A percentile compares a stretch with the other conserved stretches of the same genome.
phyloP scores from a whole-genome alignment of 208 protist species.

The Leishmania guyanensis region DNA sequence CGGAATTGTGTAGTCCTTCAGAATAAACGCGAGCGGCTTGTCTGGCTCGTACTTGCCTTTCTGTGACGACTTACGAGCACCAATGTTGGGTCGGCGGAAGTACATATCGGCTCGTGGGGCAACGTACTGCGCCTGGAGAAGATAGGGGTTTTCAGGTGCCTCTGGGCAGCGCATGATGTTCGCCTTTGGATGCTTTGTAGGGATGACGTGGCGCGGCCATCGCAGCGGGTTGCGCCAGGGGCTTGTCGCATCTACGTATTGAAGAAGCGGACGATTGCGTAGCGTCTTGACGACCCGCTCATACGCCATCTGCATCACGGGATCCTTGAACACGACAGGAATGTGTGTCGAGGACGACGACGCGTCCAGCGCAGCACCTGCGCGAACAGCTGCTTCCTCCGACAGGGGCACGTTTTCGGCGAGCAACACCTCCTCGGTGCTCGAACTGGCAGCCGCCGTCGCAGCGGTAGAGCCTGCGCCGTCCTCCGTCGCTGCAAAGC shows the following conservation, averaged over 20 bases:
- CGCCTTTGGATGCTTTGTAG: conserved; percentile 79
- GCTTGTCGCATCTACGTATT: conserved; percentile 75
- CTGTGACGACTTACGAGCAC: conserved; percentile 43
- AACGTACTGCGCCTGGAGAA: conserved; percentile 82
- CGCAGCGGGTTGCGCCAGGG: conserved; percentile 88
- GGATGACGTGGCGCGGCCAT: conserved; percentile 81
- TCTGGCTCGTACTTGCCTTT: conserved; percentile 89
- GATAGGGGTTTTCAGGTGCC: conserved; percentile 84
- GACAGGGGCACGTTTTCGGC: not conserved
- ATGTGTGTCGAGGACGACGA: not conserved
- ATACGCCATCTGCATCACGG: conserved; percentile 48
- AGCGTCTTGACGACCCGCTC: conserved; percentile 52
- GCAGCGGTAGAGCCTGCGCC: not conserved
- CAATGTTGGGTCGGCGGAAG: conserved; percentile 81
- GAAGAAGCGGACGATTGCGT: conserved; percentile 56
- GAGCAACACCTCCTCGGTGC: not conserved
- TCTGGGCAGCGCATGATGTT: conserved; percentile 91
- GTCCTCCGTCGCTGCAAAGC: not conserved
- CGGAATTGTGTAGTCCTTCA: conserved; percentile 83
- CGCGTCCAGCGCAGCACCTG: not conserved
- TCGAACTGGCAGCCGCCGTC: not conserved
- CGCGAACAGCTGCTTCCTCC: not conserved
- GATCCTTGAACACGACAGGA: conserved; percentile 29
- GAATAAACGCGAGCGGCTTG: conserved; percentile 54
- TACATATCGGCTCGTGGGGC: conserved; percentile 82